Evolutionary conservation across 345 rosid genomes (phyloP).

Genomic region (Salix suchowensis): DNA sequence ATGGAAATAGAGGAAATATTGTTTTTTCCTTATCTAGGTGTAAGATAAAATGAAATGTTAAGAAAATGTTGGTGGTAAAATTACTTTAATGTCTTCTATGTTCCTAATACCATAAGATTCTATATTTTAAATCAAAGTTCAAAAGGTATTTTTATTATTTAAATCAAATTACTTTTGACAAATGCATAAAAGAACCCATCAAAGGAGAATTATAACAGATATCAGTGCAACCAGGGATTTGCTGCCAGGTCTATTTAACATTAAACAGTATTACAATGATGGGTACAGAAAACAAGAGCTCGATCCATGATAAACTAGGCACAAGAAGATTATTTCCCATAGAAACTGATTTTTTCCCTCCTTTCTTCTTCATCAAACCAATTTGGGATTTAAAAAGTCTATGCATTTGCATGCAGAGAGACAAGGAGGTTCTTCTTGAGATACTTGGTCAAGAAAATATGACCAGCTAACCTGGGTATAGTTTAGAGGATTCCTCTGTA

Average conservation of each 20-base stretch:
- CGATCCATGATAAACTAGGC: neutral
- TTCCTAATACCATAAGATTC: neutral
- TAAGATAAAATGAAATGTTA: neutral
- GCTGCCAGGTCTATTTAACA: neutral
- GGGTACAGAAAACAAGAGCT: neutral
- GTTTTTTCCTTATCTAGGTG: neutral
- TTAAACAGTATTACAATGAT: neutral
- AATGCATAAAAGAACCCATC: neutral
- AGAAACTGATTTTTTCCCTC: neutral
- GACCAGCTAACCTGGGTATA: slow-evolving; percentile 67
- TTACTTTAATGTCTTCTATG: neutral
- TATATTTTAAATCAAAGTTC: no score
- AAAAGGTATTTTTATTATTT: no score
- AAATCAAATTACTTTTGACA: neutral
- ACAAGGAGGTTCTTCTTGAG: neutral
- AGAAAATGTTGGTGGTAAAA: neutral
- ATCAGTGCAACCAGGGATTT: neutral
- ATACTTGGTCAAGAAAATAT: neutral
- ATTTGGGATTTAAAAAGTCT: neutral
- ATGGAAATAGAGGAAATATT: neutral
- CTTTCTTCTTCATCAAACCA: neutral
- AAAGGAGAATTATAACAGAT: neutral
- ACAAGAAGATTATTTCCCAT: neutral
- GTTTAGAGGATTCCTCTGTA: slow-evolving; percentile 85
- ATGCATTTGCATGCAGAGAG: neutral